These are phyloP conservation scores for Phialophora macrospora DNA, from an alignment of 2,329 filamentous ascomycete genomes.

Conservation along the genomic window DNA sequence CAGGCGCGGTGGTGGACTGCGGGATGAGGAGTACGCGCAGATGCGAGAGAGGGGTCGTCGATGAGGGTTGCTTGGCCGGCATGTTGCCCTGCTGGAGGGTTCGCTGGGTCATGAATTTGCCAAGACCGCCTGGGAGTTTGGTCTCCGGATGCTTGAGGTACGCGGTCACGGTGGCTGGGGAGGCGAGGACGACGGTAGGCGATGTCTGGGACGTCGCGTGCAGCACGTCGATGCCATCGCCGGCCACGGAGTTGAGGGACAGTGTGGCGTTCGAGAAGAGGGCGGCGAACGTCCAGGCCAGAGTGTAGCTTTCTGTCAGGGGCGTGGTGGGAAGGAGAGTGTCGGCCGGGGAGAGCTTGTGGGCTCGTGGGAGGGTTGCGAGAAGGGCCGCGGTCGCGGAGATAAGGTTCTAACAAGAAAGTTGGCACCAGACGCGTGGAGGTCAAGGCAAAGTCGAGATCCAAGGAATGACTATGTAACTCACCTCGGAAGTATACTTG, in stretches of 20 bases:
- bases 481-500: slow-evolving; percentile 73
- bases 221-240: slow-evolving; percentile 73
- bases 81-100: slow-evolving; percentile 59
- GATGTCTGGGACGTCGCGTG: slow-evolving; percentile 72
- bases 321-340: slow-evolving; percentile 84
- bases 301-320: slow-evolving; percentile 76
- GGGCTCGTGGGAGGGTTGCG: slow-evolving; percentile 72
- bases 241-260: slow-evolving; percentile 86
- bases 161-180: slow-evolving; percentile 63
- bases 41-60: slow-evolving; percentile 59
- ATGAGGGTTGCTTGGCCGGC: slow-evolving; percentile 64
- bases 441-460: not conserved
- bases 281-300: slow-evolving; percentile 79
- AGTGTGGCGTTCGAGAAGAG: slow-evolving; percentile 84
- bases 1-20: slow-evolving; percentile 68
- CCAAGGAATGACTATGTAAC: slow-evolving; percentile 21
- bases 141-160: slow-evolving; percentile 65
- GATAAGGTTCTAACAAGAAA: slow-evolving; percentile 69
- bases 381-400: slow-evolving; percentile 81
- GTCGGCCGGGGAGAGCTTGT: slow-evolving; percentile 75
- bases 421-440: not conserved
- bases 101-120: slow-evolving; percentile 51
- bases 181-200: slow-evolving; percentile 69
- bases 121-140: slow-evolving; percentile 23
- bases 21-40: slow-evolving; percentile 81